These are phyloP conservation scores for Calonectria pseudoturangicola DNA, from an alignment of 2,329 filamentous ascomycete genomes.

Conservation along the genomic window DNA sequence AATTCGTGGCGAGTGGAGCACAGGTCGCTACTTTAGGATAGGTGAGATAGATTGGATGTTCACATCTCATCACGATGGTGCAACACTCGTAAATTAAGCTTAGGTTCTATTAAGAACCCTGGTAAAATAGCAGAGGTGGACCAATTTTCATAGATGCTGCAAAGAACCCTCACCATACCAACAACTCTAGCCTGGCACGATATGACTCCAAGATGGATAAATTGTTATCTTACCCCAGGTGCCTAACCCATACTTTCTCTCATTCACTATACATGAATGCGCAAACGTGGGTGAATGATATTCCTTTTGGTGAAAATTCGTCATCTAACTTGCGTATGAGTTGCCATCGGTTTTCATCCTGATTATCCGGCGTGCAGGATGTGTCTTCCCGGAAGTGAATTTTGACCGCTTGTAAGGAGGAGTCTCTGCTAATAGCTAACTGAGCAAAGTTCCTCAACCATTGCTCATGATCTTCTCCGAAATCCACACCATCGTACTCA, in stretches of 20 bases:
- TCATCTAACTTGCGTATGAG: neutral
- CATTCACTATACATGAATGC: neutral
- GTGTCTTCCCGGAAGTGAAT: neutral
- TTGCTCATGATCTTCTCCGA: neutral
- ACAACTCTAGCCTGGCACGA: too few species aligned
- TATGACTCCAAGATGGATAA: too few species aligned
- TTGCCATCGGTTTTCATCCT: neutral
- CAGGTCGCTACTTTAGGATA: neutral
- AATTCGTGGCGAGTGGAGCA: conserved; percentile 1
- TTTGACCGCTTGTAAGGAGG: neutral
- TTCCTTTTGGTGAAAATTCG: neutral
- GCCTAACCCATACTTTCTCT: neutral
- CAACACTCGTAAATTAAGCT: too few species aligned
- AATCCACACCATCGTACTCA: neutral
- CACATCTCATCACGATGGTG: too few species aligned
- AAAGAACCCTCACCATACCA: too few species aligned
- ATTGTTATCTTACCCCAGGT: too few species aligned
- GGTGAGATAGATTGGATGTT: neutral
- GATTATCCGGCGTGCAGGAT: neutral
- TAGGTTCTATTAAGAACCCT: too few species aligned
- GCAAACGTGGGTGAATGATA: neutral
- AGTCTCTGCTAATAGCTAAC: neutral
- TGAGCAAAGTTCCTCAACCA: neutral
- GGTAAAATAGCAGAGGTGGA: too few species aligned
- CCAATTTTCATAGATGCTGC: too few species aligned